Percentiles rank a stretch among this genome's conserved stretches.
These are phyloP conservation scores for Mimosa bimucronata DNA, from an alignment of 306 rosid genomes.

Conservation along the genomic window DNA sequence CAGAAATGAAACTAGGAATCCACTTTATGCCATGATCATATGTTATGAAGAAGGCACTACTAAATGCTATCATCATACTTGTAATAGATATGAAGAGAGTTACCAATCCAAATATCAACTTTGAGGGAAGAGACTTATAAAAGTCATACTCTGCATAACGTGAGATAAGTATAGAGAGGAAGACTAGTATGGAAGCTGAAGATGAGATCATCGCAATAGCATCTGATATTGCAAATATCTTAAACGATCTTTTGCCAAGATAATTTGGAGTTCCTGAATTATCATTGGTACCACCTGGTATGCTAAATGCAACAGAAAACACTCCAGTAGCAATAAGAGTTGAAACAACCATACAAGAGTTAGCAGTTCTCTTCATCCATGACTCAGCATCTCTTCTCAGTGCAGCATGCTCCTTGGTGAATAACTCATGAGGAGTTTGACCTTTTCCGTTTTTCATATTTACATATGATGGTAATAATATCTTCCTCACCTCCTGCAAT, in stretches of 20 bases:
- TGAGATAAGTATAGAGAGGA: background rate
- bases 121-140: background rate
- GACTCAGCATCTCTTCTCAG: slow-evolving; percentile 28
- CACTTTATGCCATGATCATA: slow-evolving; percentile 22
- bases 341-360: slow-evolving; percentile 35
- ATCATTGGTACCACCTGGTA: slow-evolving; percentile 34
- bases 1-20: slow-evolving; percentile 37
- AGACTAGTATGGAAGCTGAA: background rate
- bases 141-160: background rate
- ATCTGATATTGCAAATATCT: background rate
- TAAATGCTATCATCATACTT: slow-evolving; percentile 39
- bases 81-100: background rate
- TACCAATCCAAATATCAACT: background rate
- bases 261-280: slow-evolving; percentile 11
- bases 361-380: slow-evolving; percentile 58
- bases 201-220: background rate
- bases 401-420: slow-evolving; percentile 11
- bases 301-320: background rate
- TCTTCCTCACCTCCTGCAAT: slow-evolving; percentile 51
- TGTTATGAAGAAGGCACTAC: slow-evolving; percentile 44
- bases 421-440: slow-evolving; percentile 44
- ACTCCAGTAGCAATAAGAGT: background rate
- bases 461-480: slow-evolving; percentile 31
- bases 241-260: background rate
- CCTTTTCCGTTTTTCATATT: slow-evolving; percentile 25